phyloP scores from a whole-genome alignment of 2,329 filamentous ascomycete genomes.

The Nigrospora sphaerica region DNA sequence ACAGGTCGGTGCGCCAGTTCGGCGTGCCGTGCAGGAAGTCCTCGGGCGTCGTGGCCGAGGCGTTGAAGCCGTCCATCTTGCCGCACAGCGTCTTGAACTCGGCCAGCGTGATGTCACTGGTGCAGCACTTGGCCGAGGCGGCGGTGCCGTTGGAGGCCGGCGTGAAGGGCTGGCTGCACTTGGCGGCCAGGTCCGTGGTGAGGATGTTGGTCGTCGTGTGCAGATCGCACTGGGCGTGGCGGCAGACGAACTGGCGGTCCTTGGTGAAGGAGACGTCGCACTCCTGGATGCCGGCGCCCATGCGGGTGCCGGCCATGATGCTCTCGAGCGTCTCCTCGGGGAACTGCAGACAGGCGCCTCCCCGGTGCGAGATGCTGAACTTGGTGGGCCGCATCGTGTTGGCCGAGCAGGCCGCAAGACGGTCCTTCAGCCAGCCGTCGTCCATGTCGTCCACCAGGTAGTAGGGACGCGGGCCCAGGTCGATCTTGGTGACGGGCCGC shows the following conservation, averaged over 20 bases:
- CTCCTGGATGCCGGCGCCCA: constrained; percentile 61
- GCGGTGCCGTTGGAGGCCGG: constrained; percentile 41
- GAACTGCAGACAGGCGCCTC: constrained; percentile 53
- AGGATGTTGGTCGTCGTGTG: constrained; percentile 66
- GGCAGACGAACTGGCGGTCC: constrained; percentile 60
- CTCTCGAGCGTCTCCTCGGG: constrained; percentile 58
- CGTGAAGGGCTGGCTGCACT: constrained; percentile 56
- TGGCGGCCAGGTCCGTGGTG: constrained; percentile 51
- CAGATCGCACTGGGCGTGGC: constrained; percentile 60
- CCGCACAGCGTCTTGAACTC: constrained; percentile 63
- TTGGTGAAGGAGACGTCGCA: constrained; percentile 63
- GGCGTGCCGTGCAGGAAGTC: constrained; percentile 54
- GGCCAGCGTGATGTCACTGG: constrained; percentile 59
- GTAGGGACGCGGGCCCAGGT: constrained; percentile 57
- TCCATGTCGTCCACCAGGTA: constrained; percentile 59
- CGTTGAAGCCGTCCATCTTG: constrained; percentile 62
- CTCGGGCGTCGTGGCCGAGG: constrained; percentile 46
- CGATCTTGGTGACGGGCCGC: constrained; percentile 38
- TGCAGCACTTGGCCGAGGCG: constrained; percentile 62
- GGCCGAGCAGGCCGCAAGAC: constrained; percentile 52
- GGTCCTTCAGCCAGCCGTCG: constrained; percentile 49
- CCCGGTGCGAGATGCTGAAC: constrained; percentile 57
- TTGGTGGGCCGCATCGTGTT: constrained; percentile 41
- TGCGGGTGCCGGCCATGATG: constrained; percentile 54
- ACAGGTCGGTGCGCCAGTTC: constrained; percentile 58